Percentiles rank a stretch among this genome's conserved stretches.
phyloP scores from a whole-genome alignment of 495 filamentous ascomycete species.

The Penicillium maclennaniae region DNA sequence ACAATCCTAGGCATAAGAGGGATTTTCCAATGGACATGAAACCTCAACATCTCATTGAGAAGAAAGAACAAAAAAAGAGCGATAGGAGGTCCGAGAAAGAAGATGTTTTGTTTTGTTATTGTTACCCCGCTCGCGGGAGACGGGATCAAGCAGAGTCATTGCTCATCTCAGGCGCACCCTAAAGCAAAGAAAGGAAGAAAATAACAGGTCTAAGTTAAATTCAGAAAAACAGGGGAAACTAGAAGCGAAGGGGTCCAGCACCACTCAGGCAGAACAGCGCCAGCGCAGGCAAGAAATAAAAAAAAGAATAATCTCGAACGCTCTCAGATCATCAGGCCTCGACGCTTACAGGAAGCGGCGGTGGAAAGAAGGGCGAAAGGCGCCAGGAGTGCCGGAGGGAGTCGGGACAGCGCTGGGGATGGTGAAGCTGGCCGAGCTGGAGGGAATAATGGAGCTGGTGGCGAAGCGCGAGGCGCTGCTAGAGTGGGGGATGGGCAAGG shows the following conservation, averaged over 20 bases:
- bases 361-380: constrained; percentile 24
- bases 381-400: constrained; percentile 8
- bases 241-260: neutral
- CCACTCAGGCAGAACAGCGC: neutral
- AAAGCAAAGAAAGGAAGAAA: neutral
- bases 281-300: neutral
- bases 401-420: constrained; percentile 11
- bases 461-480: constrained; percentile 35
- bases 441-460: constrained; percentile 18
- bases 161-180: neutral
- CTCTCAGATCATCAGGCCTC: neutral
- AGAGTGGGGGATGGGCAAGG: constrained; percentile 9
- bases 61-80: constrained; percentile 4
- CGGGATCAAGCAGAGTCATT: neutral
- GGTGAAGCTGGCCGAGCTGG: constrained; percentile 18
- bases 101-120: neutral
- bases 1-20: neutral
- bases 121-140: neutral
- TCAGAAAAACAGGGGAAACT: neutral
- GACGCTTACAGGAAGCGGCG: constrained; percentile 26
- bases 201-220: neutral
- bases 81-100: neutral
- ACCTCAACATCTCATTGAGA: constrained; percentile 15
- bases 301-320: neutral
- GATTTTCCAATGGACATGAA: constrained; percentile 3